Evolutionary conservation across 306 rosid genomes (phyloP), one percentile per base, ranked within the genome.

Genomic region (Arachis hypogaea): DNA sequence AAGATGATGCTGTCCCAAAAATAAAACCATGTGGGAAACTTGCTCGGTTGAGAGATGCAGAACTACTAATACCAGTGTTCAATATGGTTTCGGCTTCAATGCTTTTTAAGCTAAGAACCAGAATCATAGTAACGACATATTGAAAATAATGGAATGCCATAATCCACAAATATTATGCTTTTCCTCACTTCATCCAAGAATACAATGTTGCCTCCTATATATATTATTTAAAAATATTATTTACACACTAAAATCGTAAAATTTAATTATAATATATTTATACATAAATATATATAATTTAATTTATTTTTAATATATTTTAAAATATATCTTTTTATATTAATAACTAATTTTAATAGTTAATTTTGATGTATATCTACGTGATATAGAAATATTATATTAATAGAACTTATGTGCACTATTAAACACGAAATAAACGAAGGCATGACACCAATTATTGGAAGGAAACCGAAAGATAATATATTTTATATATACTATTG

Each of bases 11-110:
- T 71, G 82, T 63, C 1, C 82, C 82, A 72, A 71, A 78, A 55
- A 78, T 56, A 67, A 78, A 78, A 71, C 68, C 82, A 5, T 64
- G 10, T 6, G 82, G 82, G 71, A 78, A 78, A 78, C 77, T 71
- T 8, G 40, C 63, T 0, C 82, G 18, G 40, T 78, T 64, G 7
- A 71, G 28, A 18, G 68, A 30, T 9, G 65, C 16, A 8, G 5
- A n/a, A 10, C 7, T 33, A 11, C 52, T 38, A 33, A 5, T 29
- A 14, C 52, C 45, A 3, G 63, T 49, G 49, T 7, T 43, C 71
- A 77, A 69, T 11, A 61, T 2, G 0, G 66, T 44, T 62, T 54
- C 12, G 7, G 56, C 68, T 63, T 78, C 63, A 71, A 56, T 45
- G 6, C 54, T 55, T 29, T 7, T 1, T 3, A 69, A 77, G 8